Conservation (phyloP, 192 early-diverging fungal species). For the Linderina pennispora region DNA sequence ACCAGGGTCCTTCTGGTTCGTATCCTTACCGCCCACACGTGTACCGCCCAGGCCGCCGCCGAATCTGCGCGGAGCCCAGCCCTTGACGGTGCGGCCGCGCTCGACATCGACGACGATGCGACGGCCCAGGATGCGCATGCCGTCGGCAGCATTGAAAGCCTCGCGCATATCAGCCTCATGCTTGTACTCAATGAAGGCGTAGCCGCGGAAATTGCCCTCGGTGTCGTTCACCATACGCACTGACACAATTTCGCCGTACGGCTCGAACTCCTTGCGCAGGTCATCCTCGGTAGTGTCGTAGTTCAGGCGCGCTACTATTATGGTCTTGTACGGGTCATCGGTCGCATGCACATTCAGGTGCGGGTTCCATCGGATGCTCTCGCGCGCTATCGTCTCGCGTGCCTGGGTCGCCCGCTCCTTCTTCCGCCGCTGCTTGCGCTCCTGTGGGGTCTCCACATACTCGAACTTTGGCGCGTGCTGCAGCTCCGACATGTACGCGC, state of each 20-base stretch:
- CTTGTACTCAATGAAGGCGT: slow-evolving; percentile 94
- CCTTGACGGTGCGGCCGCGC: slow-evolving; percentile 92
- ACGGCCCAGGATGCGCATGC: slow-evolving; percentile 75
- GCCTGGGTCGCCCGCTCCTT: slow-evolving; percentile 24
- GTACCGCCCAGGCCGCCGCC: slow-evolving; percentile 44
- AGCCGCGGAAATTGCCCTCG: slow-evolving; percentile 77
- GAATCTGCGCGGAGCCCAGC: slow-evolving; percentile 70
- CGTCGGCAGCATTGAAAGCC: slow-evolving; percentile 67
- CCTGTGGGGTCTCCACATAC: slow-evolving; percentile 21
- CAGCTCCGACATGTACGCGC: slow-evolving; percentile 18
- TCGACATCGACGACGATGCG: slow-evolving; percentile 92
- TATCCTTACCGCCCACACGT: slow-evolving; percentile 23
- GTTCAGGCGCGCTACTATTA: slow-evolving; percentile 77
- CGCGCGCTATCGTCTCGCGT: slow-evolving; percentile 29
- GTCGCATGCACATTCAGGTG: slow-evolving; percentile 58
- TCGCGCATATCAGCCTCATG: slow-evolving; percentile 77
- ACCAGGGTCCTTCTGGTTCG: slow-evolving; percentile 35
- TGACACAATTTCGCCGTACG: slow-evolving; percentile 57
- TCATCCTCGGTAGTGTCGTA: slow-evolving; percentile 51
- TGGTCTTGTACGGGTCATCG: slow-evolving; percentile 88
- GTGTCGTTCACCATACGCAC: slow-evolving; percentile 72
- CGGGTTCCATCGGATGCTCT: slow-evolving; percentile 33
- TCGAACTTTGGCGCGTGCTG: slow-evolving; percentile 1
- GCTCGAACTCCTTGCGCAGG: slow-evolving; percentile 68
- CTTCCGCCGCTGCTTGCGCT: slow-evolving; percentile 35